Conservation (phyloP, 192 early-diverging fungal species). For the Linnemannia schmuckeri region DNA sequence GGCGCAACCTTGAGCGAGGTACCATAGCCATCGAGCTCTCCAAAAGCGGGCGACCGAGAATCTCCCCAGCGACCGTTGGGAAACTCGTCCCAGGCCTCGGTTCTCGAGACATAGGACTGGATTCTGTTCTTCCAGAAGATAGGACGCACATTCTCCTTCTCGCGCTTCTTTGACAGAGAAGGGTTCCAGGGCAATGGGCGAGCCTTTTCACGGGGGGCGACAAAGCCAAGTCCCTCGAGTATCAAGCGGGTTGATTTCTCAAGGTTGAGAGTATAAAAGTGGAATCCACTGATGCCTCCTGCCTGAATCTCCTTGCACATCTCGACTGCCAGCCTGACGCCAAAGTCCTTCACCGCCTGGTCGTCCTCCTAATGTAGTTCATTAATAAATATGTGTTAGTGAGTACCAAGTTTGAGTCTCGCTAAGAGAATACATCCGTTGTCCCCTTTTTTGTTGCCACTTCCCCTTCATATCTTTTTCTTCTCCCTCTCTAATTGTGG, state of each 20-base stretch:
- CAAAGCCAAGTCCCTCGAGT: constrained; percentile 78
- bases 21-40: constrained; percentile 80
- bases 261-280: constrained; percentile 96
- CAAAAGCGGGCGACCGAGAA: constrained; percentile 86
- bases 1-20: constrained; percentile 76
- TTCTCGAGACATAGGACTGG: constrained; percentile 89
- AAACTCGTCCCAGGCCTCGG: constrained; percentile 95
- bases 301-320: constrained; percentile 76
- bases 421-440: no score
- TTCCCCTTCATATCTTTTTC: no score
- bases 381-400: neutral
- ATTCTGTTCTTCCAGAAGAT: constrained; percentile 99
- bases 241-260: constrained; percentile 88
- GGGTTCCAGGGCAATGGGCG: constrained; percentile 87
- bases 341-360: constrained; percentile 94
- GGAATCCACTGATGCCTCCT: constrained; percentile 77
- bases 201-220: constrained; percentile 73
- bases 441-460: no score
- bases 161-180: constrained; percentile 73
- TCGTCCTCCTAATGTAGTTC: constrained; percentile 77
- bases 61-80: constrained; percentile 99
- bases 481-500: no score
- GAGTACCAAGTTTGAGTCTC: neutral
- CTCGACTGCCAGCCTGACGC: constrained; percentile 83
- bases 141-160: constrained; percentile 96